These are phyloP conservation scores for Lichtheimia ramosa DNA, from an alignment of 371 early-diverging fungal genomes.

Conservation along the genomic window DNA sequence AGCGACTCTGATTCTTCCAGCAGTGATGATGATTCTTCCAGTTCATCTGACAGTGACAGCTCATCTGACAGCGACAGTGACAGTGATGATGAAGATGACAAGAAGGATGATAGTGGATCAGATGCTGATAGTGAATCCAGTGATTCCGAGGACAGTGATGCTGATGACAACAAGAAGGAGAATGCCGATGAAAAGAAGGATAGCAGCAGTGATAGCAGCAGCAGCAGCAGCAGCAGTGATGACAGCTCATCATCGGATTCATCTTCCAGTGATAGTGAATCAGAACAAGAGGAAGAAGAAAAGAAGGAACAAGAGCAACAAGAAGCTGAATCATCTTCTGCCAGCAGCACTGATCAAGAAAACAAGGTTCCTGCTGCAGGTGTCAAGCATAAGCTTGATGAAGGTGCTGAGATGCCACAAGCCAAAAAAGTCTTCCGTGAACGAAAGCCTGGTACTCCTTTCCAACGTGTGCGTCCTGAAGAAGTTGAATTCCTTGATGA, in stretches of 20 bases:
- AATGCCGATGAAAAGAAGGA: background rate
- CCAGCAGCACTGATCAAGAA: conserved; percentile 1
- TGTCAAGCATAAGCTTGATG: conserved; percentile 35
- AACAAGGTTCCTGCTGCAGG: conserved; percentile 5
- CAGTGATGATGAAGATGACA: conserved; percentile 14
- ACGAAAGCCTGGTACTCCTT: conserved; percentile 59
- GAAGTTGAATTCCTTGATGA: conserved; percentile 82
- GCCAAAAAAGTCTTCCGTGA: conserved; percentile 28
- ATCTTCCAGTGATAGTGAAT: conserved; percentile 8
- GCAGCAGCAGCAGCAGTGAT: background rate
- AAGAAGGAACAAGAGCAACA: conserved; percentile 15
- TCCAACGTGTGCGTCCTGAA: conserved; percentile 81
- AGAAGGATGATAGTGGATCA: conserved; percentile 19
- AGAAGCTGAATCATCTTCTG: conserved; percentile 1
- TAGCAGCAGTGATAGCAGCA: conserved; percentile 9
- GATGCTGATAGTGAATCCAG: conserved; percentile 22
- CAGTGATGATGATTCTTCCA: conserved; percentile 7
- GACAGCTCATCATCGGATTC: conserved; percentile 18
- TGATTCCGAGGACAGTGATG: conserved; percentile 10
- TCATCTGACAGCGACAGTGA: background rate
- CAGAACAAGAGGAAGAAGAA: conserved; percentile 25
- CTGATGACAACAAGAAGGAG: conserved; percentile 10
- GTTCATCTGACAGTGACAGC: background rate
- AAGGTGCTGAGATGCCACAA: conserved; percentile 16
- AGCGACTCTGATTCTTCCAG: background rate